These are phyloP conservation scores for Sporodiniella umbellata DNA, from an alignment of 371 early-diverging fungal species.

Conservation along the genomic window DNA sequence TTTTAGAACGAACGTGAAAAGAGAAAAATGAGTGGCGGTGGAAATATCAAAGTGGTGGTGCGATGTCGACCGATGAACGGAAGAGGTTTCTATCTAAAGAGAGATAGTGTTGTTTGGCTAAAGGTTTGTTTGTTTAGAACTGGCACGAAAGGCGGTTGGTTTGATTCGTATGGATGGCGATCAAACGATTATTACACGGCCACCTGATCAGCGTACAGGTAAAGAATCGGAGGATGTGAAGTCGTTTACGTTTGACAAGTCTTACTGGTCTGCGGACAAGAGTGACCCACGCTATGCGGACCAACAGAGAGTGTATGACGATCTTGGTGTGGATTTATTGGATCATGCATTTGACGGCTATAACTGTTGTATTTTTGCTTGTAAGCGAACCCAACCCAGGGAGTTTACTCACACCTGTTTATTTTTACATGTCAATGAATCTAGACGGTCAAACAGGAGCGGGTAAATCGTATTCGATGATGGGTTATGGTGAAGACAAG, in stretches of 20 bases:
- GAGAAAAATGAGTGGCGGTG: conserved; percentile 8
- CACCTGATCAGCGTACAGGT: conserved; percentile 37
- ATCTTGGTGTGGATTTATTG: conserved; percentile 72
- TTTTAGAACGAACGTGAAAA: no score
- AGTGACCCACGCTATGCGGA: conserved; percentile 66
- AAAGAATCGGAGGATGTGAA: conserved; percentile 49
- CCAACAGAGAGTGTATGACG: conserved; percentile 74
- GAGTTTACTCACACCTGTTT: background rate
- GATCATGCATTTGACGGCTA: conserved; percentile 88
- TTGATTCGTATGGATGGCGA: conserved; percentile 69
- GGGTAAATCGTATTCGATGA: conserved; percentile 85
- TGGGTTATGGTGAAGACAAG: conserved; percentile 71
- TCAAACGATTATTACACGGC: conserved; percentile 65
- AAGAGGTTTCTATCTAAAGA: conserved; percentile 56
- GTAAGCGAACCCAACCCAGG: conserved; percentile 28
- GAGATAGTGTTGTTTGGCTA: no score
- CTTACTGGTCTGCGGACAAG: conserved; percentile 80
- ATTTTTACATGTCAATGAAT: background rate
- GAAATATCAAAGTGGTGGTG: conserved; percentile 76
- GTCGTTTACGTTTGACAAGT: conserved; percentile 81
- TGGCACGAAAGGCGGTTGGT: conserved; percentile 58
- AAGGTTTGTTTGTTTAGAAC: no score
- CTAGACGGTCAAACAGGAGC: conserved; percentile 86
- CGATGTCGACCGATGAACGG: conserved; percentile 75
- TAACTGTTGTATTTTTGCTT: conserved; percentile 88